Conservation (phyloP, 306 rosid species). For the Citrullus amarus region DNA sequence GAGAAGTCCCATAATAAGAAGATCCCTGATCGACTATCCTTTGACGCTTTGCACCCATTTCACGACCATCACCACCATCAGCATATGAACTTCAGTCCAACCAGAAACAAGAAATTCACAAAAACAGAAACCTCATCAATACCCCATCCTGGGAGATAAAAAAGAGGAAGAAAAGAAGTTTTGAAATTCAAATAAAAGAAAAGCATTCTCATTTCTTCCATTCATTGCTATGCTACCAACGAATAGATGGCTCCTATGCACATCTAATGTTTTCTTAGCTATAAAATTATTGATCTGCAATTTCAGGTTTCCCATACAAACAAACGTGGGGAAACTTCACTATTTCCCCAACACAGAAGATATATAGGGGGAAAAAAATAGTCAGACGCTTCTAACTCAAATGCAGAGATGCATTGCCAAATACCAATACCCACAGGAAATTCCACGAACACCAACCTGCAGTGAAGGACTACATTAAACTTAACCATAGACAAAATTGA, state of each 20-base stretch:
- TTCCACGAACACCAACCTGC: background rate
- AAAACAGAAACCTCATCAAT: conserved; percentile 11
- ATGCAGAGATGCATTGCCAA: background rate
- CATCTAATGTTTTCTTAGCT: background rate
- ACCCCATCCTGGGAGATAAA: background rate
- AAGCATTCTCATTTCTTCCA: background rate
- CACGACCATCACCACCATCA: conserved; percentile 78
- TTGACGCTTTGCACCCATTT: conserved; percentile 91
- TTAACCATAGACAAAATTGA: background rate
- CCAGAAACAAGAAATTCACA: conserved; percentile 9
- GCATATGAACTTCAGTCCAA: conserved; percentile 34
- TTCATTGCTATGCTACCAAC: background rate
- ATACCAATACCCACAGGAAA: background rate
- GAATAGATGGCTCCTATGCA: background rate
- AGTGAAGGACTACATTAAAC: background rate
- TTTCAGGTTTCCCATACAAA: background rate
- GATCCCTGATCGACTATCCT: conserved; percentile 68
- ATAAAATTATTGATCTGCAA: background rate
- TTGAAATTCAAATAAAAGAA: background rate
- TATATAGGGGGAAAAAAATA: background rate
- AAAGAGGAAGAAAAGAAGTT: background rate
- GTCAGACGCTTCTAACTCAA: background rate
- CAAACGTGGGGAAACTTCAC: background rate
- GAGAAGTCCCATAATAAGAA: conserved; percentile 66
- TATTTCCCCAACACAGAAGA: background rate